Percentiles rank a stretch among this genome's conserved stretches.
phyloP scores from a whole-genome alignment of 2,329 filamentous ascomycete species.

The Magnaporthiopsis rhizophila region DNA sequence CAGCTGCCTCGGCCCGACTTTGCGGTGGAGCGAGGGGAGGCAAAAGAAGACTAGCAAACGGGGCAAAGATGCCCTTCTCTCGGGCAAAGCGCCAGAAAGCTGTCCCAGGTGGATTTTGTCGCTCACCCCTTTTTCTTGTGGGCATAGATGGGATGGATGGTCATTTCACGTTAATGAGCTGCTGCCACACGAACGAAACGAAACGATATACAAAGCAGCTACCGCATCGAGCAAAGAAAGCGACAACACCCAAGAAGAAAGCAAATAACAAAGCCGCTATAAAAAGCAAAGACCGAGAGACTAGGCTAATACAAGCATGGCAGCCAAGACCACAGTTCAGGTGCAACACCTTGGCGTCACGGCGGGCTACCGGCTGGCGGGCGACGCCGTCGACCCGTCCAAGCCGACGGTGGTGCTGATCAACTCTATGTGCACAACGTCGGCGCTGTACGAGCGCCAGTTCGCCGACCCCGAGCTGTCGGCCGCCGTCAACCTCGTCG shows the following conservation, averaged over 20 bases:
- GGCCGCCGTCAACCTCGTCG: slow-evolving; percentile 34
- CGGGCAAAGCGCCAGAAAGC: no score
- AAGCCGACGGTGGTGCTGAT: slow-evolving; percentile 42
- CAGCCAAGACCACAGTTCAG: slow-evolving; percentile 9
- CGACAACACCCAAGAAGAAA: background rate
- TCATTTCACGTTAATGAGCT: no score
- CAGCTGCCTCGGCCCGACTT: background rate
- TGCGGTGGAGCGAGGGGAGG: background rate
- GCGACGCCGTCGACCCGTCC: slow-evolving; percentile 29
- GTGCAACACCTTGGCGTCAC: slow-evolving; percentile 13
- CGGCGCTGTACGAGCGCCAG: slow-evolving; percentile 33
- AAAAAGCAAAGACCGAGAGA: background rate
- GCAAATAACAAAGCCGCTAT: background rate
- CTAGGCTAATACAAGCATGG: slow-evolving; percentile 3
- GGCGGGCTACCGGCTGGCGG: slow-evolving; percentile 21
- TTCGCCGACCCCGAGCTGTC: slow-evolving; percentile 30
- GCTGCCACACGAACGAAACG: no score
- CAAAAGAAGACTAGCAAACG: background rate
- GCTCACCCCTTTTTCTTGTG: no score
- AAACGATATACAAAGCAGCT: no score
- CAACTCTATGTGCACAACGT: slow-evolving; percentile 40
- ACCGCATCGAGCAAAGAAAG: background rate
- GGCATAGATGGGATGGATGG: no score
- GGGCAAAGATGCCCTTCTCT: background rate
- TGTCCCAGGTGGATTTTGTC: no score